A percentile compares a stretch with the other conserved stretches of the same genome.
These are phyloP conservation scores for Paradendryphiella salina DNA, from an alignment of 2,329 filamentous ascomycete species.

Conservation along the genomic window DNA sequence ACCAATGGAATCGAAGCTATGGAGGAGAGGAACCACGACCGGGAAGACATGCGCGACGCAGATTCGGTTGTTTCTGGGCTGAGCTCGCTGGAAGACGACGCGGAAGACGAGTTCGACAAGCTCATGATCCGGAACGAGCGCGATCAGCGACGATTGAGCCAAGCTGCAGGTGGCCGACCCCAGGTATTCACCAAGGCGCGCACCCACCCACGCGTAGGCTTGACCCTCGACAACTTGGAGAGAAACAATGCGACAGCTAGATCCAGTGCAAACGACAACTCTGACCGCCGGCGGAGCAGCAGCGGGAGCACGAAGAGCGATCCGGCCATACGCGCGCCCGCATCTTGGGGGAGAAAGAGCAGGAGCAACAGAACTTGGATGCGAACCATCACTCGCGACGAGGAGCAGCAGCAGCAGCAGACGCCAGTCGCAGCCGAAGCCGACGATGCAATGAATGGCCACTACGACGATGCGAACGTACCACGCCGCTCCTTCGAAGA, in stretches of 20 bases:
- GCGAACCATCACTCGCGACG: slow-evolving; percentile 42
- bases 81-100: slow-evolving; percentile 48
- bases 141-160: slow-evolving; percentile 48
- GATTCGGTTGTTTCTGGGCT: slow-evolving; percentile 40
- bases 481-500: slow-evolving; percentile 49
- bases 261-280: slow-evolving; percentile 21
- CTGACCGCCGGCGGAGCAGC: slow-evolving; percentile 43
- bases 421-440: slow-evolving; percentile 19
- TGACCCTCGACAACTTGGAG: slow-evolving; percentile 51
- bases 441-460: slow-evolving; percentile 21
- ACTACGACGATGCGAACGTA: slow-evolving; percentile 38
- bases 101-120: slow-evolving; percentile 52
- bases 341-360: slow-evolving; percentile 54
- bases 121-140: slow-evolving; percentile 51
- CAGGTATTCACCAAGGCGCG: slow-evolving; percentile 51
- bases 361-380: slow-evolving; percentile 50
- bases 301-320: slow-evolving; percentile 45
- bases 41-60: slow-evolving; percentile 28
- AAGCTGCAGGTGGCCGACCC: slow-evolving; percentile 38
- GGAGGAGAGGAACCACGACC: slow-evolving; percentile 22
- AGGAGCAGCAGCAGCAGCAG: slow-evolving; percentile 22
- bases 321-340: slow-evolving; percentile 51
- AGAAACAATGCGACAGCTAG: slow-evolving; percentile 35
- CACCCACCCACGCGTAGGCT: slow-evolving; percentile 45
- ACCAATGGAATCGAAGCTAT: slow-evolving; percentile 29